Evolutionary conservation across 768 basidiomycete species (phyloP).

Genomic region (Termitomyces heimii): DNA sequence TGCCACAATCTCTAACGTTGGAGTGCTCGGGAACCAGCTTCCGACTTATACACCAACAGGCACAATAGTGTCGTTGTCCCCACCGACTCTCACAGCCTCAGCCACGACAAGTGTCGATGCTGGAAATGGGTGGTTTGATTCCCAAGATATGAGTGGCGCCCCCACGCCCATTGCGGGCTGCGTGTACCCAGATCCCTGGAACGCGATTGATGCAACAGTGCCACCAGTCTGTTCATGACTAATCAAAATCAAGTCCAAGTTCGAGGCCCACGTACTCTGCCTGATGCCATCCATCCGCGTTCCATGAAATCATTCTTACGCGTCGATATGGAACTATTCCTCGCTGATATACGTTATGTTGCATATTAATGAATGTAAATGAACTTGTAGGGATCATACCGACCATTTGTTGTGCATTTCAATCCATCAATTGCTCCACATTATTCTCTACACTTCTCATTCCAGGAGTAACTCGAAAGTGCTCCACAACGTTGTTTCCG

Average conservation of each 20-base stretch:
- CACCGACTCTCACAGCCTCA: constrained; percentile 30
- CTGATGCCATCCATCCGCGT: not conserved
- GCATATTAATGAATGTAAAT: not conserved
- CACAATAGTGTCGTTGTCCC: constrained; percentile 49
- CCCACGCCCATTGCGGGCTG: constrained; percentile 50
- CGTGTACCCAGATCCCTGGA: constrained; percentile 45
- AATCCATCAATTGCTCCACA: not conserved
- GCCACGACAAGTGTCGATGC: constrained; percentile 34
- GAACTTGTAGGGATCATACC: not conserved
- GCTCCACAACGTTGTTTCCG: not conserved
- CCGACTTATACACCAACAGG: constrained; percentile 71
- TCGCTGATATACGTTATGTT: not conserved
- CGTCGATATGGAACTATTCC: not conserved
- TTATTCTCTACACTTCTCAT: not conserved
- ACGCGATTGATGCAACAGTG: constrained; percentile 26
- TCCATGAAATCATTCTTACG: not conserved
- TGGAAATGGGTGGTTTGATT: constrained; percentile 53
- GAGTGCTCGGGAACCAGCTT: constrained; percentile 34
- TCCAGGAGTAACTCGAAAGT: not conserved
- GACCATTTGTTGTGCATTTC: not conserved
- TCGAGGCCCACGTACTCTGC: constrained; percentile 6
- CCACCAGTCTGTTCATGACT: constrained; percentile 20
- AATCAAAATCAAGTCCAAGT: not conserved
- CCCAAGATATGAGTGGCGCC: constrained; percentile 38
- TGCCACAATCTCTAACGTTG: constrained; percentile 32